These are phyloP conservation scores for Fragaria nilgerrensis DNA, from an alignment of 306 rosid species.

Conservation along the genomic window DNA sequence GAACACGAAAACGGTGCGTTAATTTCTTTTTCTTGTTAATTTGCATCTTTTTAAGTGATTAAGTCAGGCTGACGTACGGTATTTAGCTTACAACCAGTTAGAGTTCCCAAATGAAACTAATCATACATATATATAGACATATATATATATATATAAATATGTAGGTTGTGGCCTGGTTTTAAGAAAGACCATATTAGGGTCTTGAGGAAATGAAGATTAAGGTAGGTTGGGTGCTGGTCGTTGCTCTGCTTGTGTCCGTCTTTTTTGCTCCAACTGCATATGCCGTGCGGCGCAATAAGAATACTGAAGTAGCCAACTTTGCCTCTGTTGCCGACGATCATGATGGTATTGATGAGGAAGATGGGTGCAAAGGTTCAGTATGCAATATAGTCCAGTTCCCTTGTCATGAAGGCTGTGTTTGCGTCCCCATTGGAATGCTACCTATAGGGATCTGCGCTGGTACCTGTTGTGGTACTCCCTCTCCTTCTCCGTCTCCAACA, in stretches of 20 bases:
- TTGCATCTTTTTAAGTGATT: neutral
- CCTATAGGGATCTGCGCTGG: slow-evolving; percentile 4
- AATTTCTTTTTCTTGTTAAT: no score
- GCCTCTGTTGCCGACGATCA: neutral
- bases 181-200: neutral
- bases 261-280: neutral
- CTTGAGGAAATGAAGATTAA: neutral
- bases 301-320: neutral
- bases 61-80: neutral
- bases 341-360: neutral
- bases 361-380: neutral
- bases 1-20: neutral
- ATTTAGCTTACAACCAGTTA: neutral
- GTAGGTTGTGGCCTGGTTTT: neutral
- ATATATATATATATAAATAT: neutral
- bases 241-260: neutral
- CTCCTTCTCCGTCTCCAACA: neutral
- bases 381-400: neutral
- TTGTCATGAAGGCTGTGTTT: neutral
- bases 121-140: neutral
- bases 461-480: neutral
- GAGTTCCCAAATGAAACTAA: neutral
- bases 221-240: neutral
- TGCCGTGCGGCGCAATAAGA: neutral
- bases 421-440: neutral